These are phyloP conservation scores for Penicillium manginii DNA, from an alignment of 495 filamentous ascomycete species.

Conservation along the genomic window DNA sequence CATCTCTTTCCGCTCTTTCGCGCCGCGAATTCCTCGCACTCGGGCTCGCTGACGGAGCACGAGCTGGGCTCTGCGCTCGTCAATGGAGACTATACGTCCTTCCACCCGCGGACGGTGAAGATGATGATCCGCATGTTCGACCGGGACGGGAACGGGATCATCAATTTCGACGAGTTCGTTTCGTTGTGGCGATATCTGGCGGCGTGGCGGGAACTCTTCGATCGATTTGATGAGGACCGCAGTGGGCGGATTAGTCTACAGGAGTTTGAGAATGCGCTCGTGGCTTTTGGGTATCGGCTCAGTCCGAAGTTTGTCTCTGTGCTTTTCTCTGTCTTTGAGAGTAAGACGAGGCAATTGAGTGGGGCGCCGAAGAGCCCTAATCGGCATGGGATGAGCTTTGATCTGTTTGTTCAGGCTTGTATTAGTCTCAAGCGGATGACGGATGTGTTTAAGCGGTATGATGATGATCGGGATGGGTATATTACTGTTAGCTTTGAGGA, in stretches of 20 bases:
- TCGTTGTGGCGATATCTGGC: conserved; percentile 94
- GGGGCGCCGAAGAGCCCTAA: conserved; percentile 31
- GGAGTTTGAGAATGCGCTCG: conserved; percentile 89
- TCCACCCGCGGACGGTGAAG: conserved; percentile 93
- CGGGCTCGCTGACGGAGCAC: conserved; percentile 79
- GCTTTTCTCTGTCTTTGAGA: conserved; percentile 73
- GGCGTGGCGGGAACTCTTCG: conserved; percentile 91
- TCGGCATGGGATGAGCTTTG: conserved; percentile 82
- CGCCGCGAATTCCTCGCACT: conserved; percentile 83
- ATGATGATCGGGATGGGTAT: conserved; percentile 93
- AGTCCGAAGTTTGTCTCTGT: conserved; percentile 79
- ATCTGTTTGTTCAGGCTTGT: conserved; percentile 97
- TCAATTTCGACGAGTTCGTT: conserved; percentile 93
- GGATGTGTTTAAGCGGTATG: conserved; percentile 98
- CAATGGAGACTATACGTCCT: conserved; percentile 92
- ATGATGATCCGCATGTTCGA: conserved; percentile 99
- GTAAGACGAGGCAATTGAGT: conserved; percentile 41
- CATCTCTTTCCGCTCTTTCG: conserved; percentile 83
- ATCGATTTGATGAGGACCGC: conserved; percentile 89
- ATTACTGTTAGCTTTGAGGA: conserved; percentile 84
- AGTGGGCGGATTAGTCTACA: conserved; percentile 82
- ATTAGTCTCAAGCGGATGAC: conserved; percentile 98
- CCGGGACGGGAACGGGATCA: conserved; percentile 78
- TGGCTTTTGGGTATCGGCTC: conserved; percentile 93
- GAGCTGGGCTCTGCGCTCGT: conserved; percentile 92